Base-by-base conservation (phyloP, 2,329 filamentous ascomycete genomes). In the Exophiala sp. region DNA sequence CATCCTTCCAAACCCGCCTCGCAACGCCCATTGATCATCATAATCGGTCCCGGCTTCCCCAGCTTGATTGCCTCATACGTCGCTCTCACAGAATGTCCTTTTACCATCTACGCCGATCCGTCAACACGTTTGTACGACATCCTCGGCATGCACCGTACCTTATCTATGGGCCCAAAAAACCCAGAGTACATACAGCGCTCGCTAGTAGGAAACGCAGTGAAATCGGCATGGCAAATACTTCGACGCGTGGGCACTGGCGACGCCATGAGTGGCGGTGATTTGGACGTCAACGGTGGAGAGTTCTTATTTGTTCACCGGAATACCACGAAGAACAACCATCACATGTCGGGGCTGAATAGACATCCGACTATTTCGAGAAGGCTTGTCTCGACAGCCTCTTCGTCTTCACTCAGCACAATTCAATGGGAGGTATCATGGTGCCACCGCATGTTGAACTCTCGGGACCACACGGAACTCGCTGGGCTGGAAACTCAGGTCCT, bases 71-170 rank as follows among this genome's bases (percentile, higher is more conserved):
- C 82, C 55, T 79, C 81, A 72, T 91, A 91, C 71, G 73, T 75
- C 14, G 67, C 77, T 18, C 76, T 80, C 50, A 87, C 87, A 0
- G 67, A 68, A n/a, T 89, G 85, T 63, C 78, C 80, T 1, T 91
- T 85, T 71, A 83, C 85, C n/a, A 79, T 91, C 54, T 91, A 88
- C 72, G 82, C 86, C n/a, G 88, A 91, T 66, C 87, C 87, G 0
- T 83, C 81, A 2, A 75, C 80, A 32, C 78, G 78, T 33, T 75
- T 91, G 5, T 90, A 90, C 71, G 71, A 79, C 36, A 74, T 78
- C 46, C 78, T 92, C 1, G 85, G 82, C 59, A 88, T 91, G 86
- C 75, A 78, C 9, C 81, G 79, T 57, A 87, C 85, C 1, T 74
- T 85, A 34, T 75, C 75, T 1, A 63, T 86, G 16, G 87, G 87